Percentiles rank a stretch among this genome's conserved stretches.
phyloP scores from a whole-genome alignment of 2,329 filamentous ascomycete genomes.

The Alternaria arbusti region DNA sequence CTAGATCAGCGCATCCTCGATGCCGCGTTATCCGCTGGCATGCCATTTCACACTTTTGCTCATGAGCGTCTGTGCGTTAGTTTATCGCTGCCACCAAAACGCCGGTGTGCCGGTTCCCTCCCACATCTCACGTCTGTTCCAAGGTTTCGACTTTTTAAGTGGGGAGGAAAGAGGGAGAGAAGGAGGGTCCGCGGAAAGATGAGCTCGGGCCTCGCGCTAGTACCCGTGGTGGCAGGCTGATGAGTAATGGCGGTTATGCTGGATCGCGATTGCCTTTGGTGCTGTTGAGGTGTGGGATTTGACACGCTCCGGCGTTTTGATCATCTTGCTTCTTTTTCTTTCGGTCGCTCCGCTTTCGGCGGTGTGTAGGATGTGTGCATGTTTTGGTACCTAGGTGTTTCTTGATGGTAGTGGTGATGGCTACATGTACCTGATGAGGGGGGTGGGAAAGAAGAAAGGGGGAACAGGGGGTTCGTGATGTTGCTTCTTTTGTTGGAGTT shows the following conservation, averaged over 20 bases:
- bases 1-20: neutral
- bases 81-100: neutral
- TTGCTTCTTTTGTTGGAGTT: neutral
- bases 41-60: constrained; percentile 19
- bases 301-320: neutral
- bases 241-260: neutral
- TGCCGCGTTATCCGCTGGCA: constrained; percentile 5
- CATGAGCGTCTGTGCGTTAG: constrained; percentile 23
- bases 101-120: constrained; percentile 2
- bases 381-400: neutral
- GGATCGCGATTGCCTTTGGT: neutral
- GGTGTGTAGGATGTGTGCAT: neutral
- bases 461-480: neutral
- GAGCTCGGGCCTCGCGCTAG: neutral
- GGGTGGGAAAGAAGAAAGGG: neutral
- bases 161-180: neutral
- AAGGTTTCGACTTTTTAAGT: neutral
- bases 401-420: neutral
- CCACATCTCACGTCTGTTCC: neutral
- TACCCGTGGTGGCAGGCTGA: neutral
- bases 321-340: neutral
- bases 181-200: neutral
- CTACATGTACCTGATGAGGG: neutral
- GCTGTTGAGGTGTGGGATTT: neutral
- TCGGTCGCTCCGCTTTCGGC: neutral